Evolutionary conservation across 495 filamentous ascomycete genomes (phyloP), one percentile per base, ranked within the genome.

Genomic region (Stereocaulon alpinum): DNA sequence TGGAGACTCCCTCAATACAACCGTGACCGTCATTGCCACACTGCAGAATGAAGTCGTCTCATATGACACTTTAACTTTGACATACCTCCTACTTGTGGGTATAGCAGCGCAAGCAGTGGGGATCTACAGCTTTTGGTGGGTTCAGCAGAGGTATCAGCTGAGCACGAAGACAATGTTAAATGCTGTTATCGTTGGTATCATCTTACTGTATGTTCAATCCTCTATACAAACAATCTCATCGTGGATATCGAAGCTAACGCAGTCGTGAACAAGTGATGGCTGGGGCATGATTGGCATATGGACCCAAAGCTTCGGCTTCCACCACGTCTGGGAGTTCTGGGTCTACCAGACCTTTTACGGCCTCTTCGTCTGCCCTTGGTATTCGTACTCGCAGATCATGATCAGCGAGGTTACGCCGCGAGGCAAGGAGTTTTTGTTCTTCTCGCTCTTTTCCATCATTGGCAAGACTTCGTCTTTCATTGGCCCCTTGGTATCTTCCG

Each of bases 201-300:
- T 84, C 30, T 60, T 85, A 6, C 76, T 84, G 56, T 64, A 49
- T 51, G 62, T 27, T 22, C 24, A 6, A 14, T 0, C 27, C 3
- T 4, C n/a, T 17, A 12, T n/a, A 4, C 17, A 30, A 41, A 34
- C 12, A 0, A 12, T 0, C 11, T n/a, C 40, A 0, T 12, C 2
- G 4, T 4, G n/a, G 20, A 27, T 6, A 30, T 27, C n/a, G 7
- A 15, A 7, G 29, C 24, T 51, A 22, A 58, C 45, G n/a, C 20
- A 37, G 12, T 15, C 14, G 15, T 40, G 4, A 3, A 12, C 1
- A 17, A 61, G 62, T 4, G 80, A 84, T 62, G 76, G 74, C 49
- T 86, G 82, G 82, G 82, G 82, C 51, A 84, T 84, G 80, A 80
- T 85, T 50, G 82, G 82, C 10, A 83, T 82, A 63, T 84, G 81